These are phyloP conservation scores for Penicillium janthinellum DNA, from an alignment of 2,329 filamentous ascomycete genomes.

Conservation along the genomic window DNA sequence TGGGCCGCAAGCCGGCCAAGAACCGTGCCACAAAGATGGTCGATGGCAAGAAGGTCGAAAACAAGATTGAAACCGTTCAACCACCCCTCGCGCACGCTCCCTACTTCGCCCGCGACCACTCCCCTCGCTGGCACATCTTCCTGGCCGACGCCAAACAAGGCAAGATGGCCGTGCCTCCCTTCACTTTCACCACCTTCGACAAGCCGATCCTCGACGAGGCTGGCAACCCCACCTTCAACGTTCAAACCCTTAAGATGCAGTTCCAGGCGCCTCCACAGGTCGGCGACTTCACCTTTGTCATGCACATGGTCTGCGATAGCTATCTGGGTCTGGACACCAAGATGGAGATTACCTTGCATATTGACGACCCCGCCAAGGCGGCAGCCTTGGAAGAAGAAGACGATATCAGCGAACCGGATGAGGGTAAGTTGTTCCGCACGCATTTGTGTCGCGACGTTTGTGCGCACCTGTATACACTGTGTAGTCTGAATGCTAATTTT, in stretches of 20 bases:
- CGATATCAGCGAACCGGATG: slow-evolving; percentile 96
- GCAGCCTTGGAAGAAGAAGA: slow-evolving; percentile 80
- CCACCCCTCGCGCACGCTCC: slow-evolving; percentile 89
- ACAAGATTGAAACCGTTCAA: slow-evolving; percentile 65
- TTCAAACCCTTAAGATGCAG: slow-evolving; percentile 96
- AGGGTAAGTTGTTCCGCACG: slow-evolving; percentile 67
- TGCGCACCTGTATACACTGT: not conserved
- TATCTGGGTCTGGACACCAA: slow-evolving; percentile 94
- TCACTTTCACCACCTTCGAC: slow-evolving; percentile 92
- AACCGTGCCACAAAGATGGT: slow-evolving; percentile 66
- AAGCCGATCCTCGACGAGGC: slow-evolving; percentile 78
- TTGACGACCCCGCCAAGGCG: slow-evolving; percentile 87
- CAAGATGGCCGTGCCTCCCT: slow-evolving; percentile 94
- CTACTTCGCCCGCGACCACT: slow-evolving; percentile 84
- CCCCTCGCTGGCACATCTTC: slow-evolving; percentile 92
- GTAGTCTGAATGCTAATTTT: slow-evolving; percentile 1
- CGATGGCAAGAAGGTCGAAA: slow-evolving; percentile 53
- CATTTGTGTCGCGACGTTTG: not conserved
- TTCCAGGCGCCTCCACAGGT: slow-evolving; percentile 92
- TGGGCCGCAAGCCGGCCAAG: slow-evolving; percentile 67
- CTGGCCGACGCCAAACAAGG: slow-evolving; percentile 90
- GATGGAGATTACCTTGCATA: slow-evolving; percentile 83
- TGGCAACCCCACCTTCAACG: slow-evolving; percentile 86
- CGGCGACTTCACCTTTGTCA: slow-evolving; percentile 90
- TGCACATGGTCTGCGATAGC: slow-evolving; percentile 91